A percentile compares a stretch with the other conserved stretches of the same genome.
phyloP scores from a whole-genome alignment of 805 yeast species.

The Wickerhamiella azyma region DNA sequence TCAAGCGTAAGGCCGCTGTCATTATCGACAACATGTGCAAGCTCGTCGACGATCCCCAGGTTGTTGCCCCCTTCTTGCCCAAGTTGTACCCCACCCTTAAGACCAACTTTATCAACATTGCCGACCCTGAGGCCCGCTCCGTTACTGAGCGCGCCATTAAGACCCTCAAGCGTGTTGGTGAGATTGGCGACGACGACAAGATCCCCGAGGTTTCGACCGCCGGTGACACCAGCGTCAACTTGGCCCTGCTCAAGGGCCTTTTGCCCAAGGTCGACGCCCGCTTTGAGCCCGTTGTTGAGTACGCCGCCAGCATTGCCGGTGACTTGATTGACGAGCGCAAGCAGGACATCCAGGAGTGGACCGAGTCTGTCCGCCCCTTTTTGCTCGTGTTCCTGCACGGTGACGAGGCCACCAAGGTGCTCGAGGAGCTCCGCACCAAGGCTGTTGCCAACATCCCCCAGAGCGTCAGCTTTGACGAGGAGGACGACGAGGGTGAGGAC shows the following conservation, averaged over 20 bases:
- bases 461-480: slow-evolving; percentile 77
- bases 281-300: slow-evolving; percentile 64
- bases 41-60: slow-evolving; percentile 99
- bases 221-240: slow-evolving; percentile 87
- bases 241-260: slow-evolving; percentile 63
- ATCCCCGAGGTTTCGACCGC: slow-evolving; percentile 98
- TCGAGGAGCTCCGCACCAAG: slow-evolving; percentile 89
- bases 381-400: slow-evolving; percentile 93
- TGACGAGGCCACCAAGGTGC: slow-evolving; percentile 73
- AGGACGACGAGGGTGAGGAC: slow-evolving; percentile 98
- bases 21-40: slow-evolving; percentile 99
- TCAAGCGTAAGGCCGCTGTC: slow-evolving; percentile 99
- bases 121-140: slow-evolving; percentile 99
- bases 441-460: slow-evolving; percentile 97
- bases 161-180: slow-evolving; percentile 99
- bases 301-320: slow-evolving; percentile 95
- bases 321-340: slow-evolving; percentile 96
- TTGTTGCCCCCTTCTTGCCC: slow-evolving; percentile 97
- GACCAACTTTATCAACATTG: slow-evolving; percentile 88
- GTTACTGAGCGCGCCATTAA: slow-evolving; percentile 93
- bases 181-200: slow-evolving; percentile 73
- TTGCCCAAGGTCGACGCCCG: slow-evolving; percentile 51
- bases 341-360: slow-evolving; percentile 88
- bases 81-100: slow-evolving; percentile 92
- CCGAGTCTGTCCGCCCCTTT: slow-evolving; percentile 77